Base-by-base conservation (phyloP, 257 asterid species). In the Solanum rostratum region DNA sequence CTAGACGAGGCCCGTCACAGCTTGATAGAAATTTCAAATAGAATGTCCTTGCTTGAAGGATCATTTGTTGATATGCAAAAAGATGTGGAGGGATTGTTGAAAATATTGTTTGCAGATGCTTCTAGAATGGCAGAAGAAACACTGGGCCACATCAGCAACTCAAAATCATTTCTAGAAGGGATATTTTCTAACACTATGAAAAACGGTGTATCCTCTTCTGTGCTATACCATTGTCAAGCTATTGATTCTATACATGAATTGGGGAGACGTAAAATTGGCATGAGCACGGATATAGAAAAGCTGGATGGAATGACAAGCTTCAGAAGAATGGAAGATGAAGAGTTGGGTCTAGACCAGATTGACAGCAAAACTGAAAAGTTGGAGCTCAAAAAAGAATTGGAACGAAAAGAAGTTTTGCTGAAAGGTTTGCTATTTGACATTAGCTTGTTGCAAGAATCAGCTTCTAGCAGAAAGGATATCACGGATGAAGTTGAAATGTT, bases 401-500 rank as follows among this genome's bases (percentile, higher is more conserved):
- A 92, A 84, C 88, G 89, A 19, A 95, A 93, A 87, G 91, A 91
- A 73, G 90, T 73, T 90, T 41, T 94, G 84, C 84, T 95, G 91
- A 88, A 93, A 87, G 99, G 99, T 86, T 88, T 95, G 83, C 96
- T 92, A 79, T 94, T 92, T 86, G 99, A 95, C 90, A 90, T 94
- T 86, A 93, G 94, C 90, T 90, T 94, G 91, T 91, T 95, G 89
- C 99, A 95, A 89, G 99, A 95, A 87, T 93, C 93, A 84, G 92
- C 95, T 81, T 91, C 97, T 86, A 85, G 89, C 88, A 90, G 91
- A 90, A 94, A 87, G 85, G 98, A 95, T 83, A 87, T 88, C 85
- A 91, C 88, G 85, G 94, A 92, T 90, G 99, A 93, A 88, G 87
- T 88, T 80, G 92, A 90, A 84, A 91, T 89, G 92, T 88, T 92